A percentile compares a stretch with the other conserved stretches of the same genome.
Evolutionary conservation across 176 grass and related monocot species (phyloP).

Genomic region (Panicum miliaceum): DNA sequence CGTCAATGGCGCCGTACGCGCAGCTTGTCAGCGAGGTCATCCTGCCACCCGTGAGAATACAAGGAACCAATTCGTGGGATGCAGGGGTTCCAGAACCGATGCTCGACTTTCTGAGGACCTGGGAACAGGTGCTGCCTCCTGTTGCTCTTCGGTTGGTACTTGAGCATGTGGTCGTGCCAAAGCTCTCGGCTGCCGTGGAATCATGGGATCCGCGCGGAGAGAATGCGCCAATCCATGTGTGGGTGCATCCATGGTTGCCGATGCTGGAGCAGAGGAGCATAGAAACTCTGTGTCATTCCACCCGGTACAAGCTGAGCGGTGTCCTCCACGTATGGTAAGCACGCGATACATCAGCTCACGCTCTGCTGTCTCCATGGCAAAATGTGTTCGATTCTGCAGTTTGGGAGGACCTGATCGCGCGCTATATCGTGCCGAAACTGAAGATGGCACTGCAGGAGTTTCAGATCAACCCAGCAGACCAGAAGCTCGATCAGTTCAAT

Average conservation of each 20-base stretch:
- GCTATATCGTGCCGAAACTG: constrained; percentile 65
- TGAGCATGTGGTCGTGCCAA: constrained; percentile 71
- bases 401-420: constrained; percentile 64
- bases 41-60: constrained; percentile 57
- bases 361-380: constrained; percentile 73
- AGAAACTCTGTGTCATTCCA: constrained; percentile 55
- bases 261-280: constrained; percentile 55
- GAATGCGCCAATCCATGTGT: constrained; percentile 53
- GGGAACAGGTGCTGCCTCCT: constrained; percentile 57
- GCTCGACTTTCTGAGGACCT: constrained; percentile 56
- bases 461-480: constrained; percentile 66
- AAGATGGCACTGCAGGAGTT: constrained; percentile 62
- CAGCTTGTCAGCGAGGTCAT: constrained; percentile 67
- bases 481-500: constrained; percentile 71
- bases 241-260: constrained; percentile 76
- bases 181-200: constrained; percentile 63
- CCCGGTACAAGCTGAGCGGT: constrained; percentile 64
- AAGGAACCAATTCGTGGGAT: constrained; percentile 70
- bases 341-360: constrained; percentile 59
- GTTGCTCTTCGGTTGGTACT: constrained; percentile 56
- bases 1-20: constrained; percentile 50
- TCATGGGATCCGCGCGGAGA: constrained; percentile 72
- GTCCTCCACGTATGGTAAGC: constrained; percentile 68
- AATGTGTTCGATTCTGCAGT: constrained; percentile 61
- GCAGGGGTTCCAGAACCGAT: constrained; percentile 77